These are phyloP conservation scores for Botrytis sinoallii DNA, from an alignment of 2,329 filamentous ascomycete genomes.

Conservation along the genomic window DNA sequence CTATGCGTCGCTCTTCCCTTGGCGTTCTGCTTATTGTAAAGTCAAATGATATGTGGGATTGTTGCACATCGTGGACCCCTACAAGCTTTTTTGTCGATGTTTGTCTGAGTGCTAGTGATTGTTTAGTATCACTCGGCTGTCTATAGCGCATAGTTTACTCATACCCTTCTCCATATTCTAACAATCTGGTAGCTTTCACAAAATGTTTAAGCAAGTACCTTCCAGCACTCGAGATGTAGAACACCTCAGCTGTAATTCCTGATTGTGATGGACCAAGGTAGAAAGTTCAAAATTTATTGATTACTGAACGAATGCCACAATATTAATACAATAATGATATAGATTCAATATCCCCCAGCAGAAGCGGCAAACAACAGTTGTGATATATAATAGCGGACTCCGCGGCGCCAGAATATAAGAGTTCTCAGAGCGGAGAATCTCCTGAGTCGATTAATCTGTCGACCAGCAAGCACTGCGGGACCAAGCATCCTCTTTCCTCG, in stretches of 20 bases:
- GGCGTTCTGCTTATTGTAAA: not conserved
- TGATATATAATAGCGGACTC: not conserved
- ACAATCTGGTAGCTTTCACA: not conserved
- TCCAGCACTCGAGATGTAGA: not conserved
- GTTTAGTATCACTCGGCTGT: not conserved
- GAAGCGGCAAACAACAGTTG: not conserved
- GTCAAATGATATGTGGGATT: not conserved
- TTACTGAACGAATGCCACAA: not conserved
- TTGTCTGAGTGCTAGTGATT: not conserved
- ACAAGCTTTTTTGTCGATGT: not conserved
- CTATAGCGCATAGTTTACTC: not conserved
- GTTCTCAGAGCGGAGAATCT: not conserved
- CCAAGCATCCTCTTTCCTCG: not conserved
- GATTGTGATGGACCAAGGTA: too few species aligned
- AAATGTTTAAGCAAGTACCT: accelerated
- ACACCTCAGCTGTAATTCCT: too few species aligned
- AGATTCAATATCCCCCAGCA: not conserved
- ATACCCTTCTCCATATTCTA: too few species aligned
- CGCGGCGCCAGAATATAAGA: not conserved
- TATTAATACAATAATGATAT: not conserved
- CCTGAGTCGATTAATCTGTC: too few species aligned
- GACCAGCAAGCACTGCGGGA: not conserved
- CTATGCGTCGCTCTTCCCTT: not conserved
- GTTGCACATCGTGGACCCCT: not conserved
- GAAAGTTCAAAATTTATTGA: not conserved